Evolutionary conservation across 768 basidiomycete genomes (phyloP).

Genomic region (Goffeauzyma gilvescens): DNA sequence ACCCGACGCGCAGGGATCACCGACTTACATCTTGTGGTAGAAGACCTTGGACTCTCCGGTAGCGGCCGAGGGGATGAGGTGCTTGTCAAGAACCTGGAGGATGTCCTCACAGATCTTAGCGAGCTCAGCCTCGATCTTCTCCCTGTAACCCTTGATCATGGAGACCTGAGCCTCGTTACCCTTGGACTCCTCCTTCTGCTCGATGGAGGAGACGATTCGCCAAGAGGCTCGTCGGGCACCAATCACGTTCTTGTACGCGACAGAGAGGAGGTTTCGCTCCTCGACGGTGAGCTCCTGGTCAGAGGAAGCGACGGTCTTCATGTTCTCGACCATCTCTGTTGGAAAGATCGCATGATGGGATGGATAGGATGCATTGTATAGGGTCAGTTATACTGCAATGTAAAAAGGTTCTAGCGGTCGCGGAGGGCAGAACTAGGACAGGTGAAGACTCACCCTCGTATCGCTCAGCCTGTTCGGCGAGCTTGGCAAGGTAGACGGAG

Average conservation of each 20-base stretch:
- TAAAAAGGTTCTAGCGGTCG: no score
- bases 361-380: not conserved
- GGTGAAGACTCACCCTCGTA: conserved; percentile 58
- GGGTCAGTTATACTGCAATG: conserved; percentile 1
- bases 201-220: conserved; percentile 94
- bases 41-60: conserved; percentile 96
- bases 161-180: conserved; percentile 87
- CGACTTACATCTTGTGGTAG: conserved; percentile 91
- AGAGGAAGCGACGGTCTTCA: conserved; percentile 94
- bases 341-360: not conserved
- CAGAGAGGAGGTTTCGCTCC: conserved; percentile 92
- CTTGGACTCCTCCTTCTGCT: conserved; percentile 98
- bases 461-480: conserved; percentile 98
- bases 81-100: conserved; percentile 89
- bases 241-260: conserved; percentile 98
- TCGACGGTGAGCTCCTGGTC: conserved; percentile 97
- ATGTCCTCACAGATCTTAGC: conserved; percentile 98
- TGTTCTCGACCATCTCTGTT: conserved; percentile 90
- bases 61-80: conserved; percentile 84
- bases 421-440: not conserved
- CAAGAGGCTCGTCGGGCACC: conserved; percentile 94
- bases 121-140: conserved; percentile 92
- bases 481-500: conserved; percentile 99
- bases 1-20: not conserved
- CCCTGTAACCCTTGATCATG: conserved; percentile 95